Evolutionary conservation across 768 basidiomycete species (phyloP), one percentile per base, ranked within the genome.

Genomic region (Trametes cingulata): DNA sequence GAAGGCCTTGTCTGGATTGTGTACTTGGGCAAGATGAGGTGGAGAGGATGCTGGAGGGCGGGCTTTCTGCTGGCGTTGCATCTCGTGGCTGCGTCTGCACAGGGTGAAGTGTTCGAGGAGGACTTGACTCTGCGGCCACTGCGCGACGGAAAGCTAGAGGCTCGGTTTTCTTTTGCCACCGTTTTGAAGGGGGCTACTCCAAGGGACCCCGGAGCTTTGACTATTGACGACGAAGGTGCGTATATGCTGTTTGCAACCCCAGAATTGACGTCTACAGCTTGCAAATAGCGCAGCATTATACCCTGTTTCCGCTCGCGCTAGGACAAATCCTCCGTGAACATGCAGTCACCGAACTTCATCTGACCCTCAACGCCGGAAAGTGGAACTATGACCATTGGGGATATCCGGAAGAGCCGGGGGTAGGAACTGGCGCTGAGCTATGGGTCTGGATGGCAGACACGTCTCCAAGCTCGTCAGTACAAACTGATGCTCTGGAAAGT

Each of bases 341-440:
- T 71, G 85, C 88, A 0, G 85, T 96, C 22, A 87, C 93, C 0
- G 93, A 96, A 64, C 79, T 98, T 20, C 92, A 95, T 67, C 83
- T 98, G 7, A 87, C 89, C 10, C 80, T 98, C 39, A 96, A 95
- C 55, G 87, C 95, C 13, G 96, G 96, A 19, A 89, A 87, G 66
- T 98, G 96, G 96, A 82, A 91, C 69, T 93, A 93, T 64, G 82
- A 85, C 42, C 76, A 81, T 24, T 95, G 93, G 90, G 92, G 91
- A 0, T 83, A 87, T 63, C 93, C 95, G 0, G 81, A 86, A 27
- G 88, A 90, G 62, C 75, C 81, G 5, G 85, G 85, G 3, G 89
- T 94, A 1, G 89, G 89, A 2, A 85, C 89, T 0, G 95, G 95
- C 2, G 95, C 92, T 8, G 91, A 95, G 70, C 76, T 98, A 6